A percentile compares a stretch with the other conserved stretches of the same genome.
phyloP scores from a whole-genome alignment of 768 basidiomycete genomes.

The Hygrophoropsis aurantiaca region DNA sequence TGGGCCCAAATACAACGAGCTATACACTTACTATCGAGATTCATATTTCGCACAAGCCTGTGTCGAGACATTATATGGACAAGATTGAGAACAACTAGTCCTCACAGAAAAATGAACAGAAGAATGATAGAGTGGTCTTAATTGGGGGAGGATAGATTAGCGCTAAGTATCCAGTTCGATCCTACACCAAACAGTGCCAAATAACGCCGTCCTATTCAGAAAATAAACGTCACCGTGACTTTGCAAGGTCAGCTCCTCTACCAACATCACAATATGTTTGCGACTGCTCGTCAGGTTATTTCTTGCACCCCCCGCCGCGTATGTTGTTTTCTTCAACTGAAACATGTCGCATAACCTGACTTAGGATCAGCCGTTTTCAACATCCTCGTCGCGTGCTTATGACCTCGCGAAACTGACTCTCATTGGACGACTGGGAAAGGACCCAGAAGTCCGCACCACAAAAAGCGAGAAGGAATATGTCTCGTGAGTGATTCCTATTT shows the following conservation, averaged over 20 bases:
- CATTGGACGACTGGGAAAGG: conserved; percentile 68
- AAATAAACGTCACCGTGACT: neutral
- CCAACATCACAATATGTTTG: conserved; percentile 43
- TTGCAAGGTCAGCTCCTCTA: neutral
- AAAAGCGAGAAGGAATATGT: conserved; percentile 80
- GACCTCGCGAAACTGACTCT: conserved; percentile 79
- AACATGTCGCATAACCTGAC: neutral
- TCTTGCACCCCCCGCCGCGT: conserved; percentile 48
- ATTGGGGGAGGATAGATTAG: conserved; percentile 2
- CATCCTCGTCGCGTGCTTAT: conserved; percentile 48
- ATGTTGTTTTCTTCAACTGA: conserved; percentile 23
- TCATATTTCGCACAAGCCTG: conserved; percentile 82
- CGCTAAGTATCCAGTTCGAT: conserved; percentile 13
- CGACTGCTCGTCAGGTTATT: conserved; percentile 44
- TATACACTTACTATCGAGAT: conserved; percentile 74
- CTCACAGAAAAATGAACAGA: conserved; percentile 5
- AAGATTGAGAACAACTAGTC: too few relatives aligned
- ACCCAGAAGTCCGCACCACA: conserved; percentile 68
- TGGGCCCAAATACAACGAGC: conserved; percentile 2
- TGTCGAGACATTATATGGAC: conserved; percentile 79
- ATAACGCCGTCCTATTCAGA: neutral
- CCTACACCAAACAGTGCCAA: conserved; percentile 16
- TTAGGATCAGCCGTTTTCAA: conserved; percentile 58
- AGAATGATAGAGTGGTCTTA: conserved; percentile 3
- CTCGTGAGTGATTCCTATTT: conserved; percentile 44